phyloP scores from a whole-genome alignment of 2,329 filamentous ascomycete species.

The Arthrinium phaeospermum region DNA sequence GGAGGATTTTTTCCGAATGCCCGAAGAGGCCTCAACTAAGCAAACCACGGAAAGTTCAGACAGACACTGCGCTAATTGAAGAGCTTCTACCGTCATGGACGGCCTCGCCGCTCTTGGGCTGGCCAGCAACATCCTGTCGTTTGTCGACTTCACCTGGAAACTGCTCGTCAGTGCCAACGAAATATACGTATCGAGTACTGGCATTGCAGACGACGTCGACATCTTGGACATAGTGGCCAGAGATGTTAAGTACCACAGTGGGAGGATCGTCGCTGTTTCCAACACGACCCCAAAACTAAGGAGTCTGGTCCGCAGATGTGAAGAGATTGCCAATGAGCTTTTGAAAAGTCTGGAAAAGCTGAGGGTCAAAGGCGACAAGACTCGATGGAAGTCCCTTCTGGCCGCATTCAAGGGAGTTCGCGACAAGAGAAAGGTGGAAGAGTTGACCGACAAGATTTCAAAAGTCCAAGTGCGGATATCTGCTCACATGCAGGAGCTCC shows the following conservation, averaged over 20 bases:
- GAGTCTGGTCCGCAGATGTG: not conserved
- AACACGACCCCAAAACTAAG: not conserved
- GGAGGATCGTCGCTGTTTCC: too few relatives aligned
- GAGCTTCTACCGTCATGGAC: not conserved
- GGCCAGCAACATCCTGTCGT: not conserved
- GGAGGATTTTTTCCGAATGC: too few relatives aligned
- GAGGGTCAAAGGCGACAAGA: not conserved
- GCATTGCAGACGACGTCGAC: not conserved
- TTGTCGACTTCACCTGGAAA: slow-evolving; percentile 5
- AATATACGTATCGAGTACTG: not conserved
- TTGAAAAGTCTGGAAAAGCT: not conserved
- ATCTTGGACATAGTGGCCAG: not conserved
- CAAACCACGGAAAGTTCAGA: not conserved
- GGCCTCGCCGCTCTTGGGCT: not conserved
- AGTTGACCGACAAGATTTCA: not conserved
- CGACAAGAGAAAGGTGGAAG: not conserved
- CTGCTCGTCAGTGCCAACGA: not conserved
- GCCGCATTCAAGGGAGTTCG: not conserved
- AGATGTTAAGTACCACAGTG: not conserved
- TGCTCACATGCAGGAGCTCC: not conserved
- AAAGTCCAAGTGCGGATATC: not conserved
- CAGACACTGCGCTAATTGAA: not conserved
- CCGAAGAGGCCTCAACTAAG: too few relatives aligned
- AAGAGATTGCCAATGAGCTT: not conserved
- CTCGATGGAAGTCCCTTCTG: not conserved